Evolutionary conservation across 1,139 yeast species (phyloP).

Genomic region (Eremothecium coryli): DNA sequence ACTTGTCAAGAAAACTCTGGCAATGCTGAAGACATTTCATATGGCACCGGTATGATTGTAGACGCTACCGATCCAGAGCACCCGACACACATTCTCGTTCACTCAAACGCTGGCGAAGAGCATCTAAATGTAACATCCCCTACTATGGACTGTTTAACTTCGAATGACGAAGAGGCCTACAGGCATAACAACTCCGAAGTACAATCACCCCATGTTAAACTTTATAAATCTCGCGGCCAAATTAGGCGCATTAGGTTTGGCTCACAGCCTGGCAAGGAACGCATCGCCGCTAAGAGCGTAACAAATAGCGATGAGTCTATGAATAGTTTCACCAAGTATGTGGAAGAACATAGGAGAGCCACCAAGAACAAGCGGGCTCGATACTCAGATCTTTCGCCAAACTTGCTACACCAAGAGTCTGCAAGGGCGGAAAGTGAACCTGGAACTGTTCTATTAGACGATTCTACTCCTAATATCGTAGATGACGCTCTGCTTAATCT

Average conservation of each 20-base stretch:
- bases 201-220: slow-evolving; percentile 4
- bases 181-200: background rate
- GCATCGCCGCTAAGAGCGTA: slow-evolving; percentile 7
- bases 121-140: slow-evolving; percentile 22
- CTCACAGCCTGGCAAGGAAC: slow-evolving; percentile 4
- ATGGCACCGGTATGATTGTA: slow-evolving; percentile 22
- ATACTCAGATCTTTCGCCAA: background rate
- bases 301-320: slow-evolving; percentile 15
- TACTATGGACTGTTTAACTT: slow-evolving; percentile 19
- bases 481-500: slow-evolving; percentile 30
- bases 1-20: slow-evolving; percentile 48
- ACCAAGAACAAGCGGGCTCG: slow-evolving; percentile 2
- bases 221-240: slow-evolving; percentile 9
- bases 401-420: background rate
- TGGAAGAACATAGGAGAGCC: slow-evolving; percentile 14
- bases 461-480: slow-evolving; percentile 23
- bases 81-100: slow-evolving; percentile 26
- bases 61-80: slow-evolving; percentile 18
- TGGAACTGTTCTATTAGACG: slow-evolving; percentile 33
- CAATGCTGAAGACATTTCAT: slow-evolving; percentile 21
- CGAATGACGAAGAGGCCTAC: slow-evolving; percentile 8
- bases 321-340: slow-evolving; percentile 23
- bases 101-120: slow-evolving; percentile 11
- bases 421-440: slow-evolving; percentile 13
- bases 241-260: slow-evolving; percentile 9